These are phyloP conservation scores for Aspergillus ochraceus DNA, from an alignment of 2,329 filamentous ascomycete species.

Conservation along the genomic window DNA sequence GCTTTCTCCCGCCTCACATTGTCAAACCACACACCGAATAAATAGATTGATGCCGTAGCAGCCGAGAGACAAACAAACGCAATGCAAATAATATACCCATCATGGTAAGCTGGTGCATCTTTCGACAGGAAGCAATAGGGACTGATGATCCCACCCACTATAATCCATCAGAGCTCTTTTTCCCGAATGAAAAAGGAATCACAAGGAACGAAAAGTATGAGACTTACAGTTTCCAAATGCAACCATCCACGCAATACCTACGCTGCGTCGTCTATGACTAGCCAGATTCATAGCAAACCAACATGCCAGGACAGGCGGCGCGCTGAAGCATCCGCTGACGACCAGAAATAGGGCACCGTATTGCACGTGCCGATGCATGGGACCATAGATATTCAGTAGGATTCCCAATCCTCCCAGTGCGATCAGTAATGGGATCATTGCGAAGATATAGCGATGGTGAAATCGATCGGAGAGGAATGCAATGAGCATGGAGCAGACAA, in stretches of 20 bases:
- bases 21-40: constrained; percentile 7
- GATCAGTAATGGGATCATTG: constrained; percentile 66
- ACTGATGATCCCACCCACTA: constrained; percentile 19
- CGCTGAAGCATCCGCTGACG: constrained; percentile 74
- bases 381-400: constrained; percentile 67
- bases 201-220: not conserved
- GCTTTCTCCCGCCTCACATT: constrained; percentile 12
- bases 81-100: constrained; percentile 18
- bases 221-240: constrained; percentile 66
- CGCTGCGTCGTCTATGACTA: constrained; percentile 68
- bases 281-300: constrained; percentile 82
- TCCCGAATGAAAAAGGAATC: not conserved
- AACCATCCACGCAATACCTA: constrained; percentile 76
- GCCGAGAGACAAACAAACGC: constrained; percentile 16
- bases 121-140: constrained; percentile 19
- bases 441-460: constrained; percentile 73
- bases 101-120: constrained; percentile 17
- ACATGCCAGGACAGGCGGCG: constrained; percentile 85
- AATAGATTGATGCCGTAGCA: constrained; percentile 8
- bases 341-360: constrained; percentile 83
- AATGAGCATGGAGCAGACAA: constrained; percentile 73
- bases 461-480: constrained; percentile 71
- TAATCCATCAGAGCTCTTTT: not conserved
- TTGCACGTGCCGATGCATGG: constrained; percentile 58
- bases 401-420: constrained; percentile 74